Base-by-base conservation (phyloP, 306 rosid species). In the Dalbergia cultrata region DNA sequence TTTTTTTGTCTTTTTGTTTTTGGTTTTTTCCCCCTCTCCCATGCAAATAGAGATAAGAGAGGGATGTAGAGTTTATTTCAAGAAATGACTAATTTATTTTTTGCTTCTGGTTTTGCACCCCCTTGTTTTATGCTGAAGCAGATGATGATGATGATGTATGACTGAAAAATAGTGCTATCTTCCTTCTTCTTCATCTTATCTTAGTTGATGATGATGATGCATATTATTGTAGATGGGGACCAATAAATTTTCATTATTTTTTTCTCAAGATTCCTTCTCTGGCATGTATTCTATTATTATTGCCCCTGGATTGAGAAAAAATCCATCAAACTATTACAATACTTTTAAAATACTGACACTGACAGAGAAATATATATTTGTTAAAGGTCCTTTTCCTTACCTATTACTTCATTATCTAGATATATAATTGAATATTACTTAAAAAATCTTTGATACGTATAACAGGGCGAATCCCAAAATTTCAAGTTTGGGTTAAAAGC, bases 1-100 rank as follows among this genome's bases (percentile, higher is more conserved):
- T 8, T 33, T 9, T 34, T 9, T 35, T 31, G 50, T 50, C 26
- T 59, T 18, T 58, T 21, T 33, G 9, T 70, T 14, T 33, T 13
- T 74, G 19, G 12, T 0, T 18, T 13, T 39, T 33, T 62, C 41
- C 8, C 22, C 81, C 82, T 80, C 85, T 73, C 85, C 80, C 68
- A 8, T 81, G 96, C 79, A 82, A 76, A 85, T 89, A 89, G 79
- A 85, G 84, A 89, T 84, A 91, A 90, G 91, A 80, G 92, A 85
- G 91, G 91, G 91, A 81, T 82, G 85, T 83, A 86, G 88, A 83
- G 81, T 80, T 70, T 10, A 53, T 84, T 78, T 82, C 66, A 76
- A 59, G 83, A 79, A 72, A 80, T 61, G 86, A 75, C 37, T 78
- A 73, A 66, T 86, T 80, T 76, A 34, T 52, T 62, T 80, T 64